Percentiles rank a stretch among this genome's conserved stretches.
Evolutionary conservation across 768 basidiomycete genomes (phyloP).

Genomic region (Rhizopogon sp.): DNA sequence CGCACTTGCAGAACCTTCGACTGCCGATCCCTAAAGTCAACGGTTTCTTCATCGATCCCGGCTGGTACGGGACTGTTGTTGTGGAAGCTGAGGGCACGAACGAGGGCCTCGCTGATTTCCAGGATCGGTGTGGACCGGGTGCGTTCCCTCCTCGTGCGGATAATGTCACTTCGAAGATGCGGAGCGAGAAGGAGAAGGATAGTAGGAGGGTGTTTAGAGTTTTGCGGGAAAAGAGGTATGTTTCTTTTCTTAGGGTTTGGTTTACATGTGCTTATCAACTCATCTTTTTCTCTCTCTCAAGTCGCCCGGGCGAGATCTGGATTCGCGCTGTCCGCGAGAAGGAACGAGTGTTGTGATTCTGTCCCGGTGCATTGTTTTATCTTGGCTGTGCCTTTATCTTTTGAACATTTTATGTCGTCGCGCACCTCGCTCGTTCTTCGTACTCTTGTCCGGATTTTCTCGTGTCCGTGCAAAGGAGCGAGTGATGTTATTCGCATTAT

Average conservation of each 20-base stretch:
- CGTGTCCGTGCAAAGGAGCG: no score
- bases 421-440: neutral
- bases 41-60: constrained; percentile 60
- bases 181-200: constrained; percentile 36
- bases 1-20: constrained; percentile 21
- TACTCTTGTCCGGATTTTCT: neutral
- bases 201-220: constrained; percentile 63
- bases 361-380: neutral
- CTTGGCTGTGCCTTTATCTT: neutral
- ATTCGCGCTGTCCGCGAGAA: constrained; percentile 61
- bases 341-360: constrained; percentile 48
- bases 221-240: constrained; percentile 73
- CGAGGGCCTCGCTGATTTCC: constrained; percentile 76
- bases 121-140: constrained; percentile 63
- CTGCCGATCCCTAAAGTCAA: constrained; percentile 52
- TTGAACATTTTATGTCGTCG: neutral
- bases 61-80: constrained; percentile 81
- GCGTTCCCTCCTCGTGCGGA: constrained; percentile 59
- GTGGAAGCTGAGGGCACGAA: constrained; percentile 87
- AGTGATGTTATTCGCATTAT: no score
- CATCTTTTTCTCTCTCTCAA: constrained; percentile 19
- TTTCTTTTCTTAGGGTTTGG: constrained; percentile 3
- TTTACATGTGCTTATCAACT: neutral
- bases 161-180: constrained; percentile 26
- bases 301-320: constrained; percentile 74